These are phyloP conservation scores for Cyberlindnera japonica DNA, from an alignment of 805 yeast species.

Conservation along the genomic window DNA sequence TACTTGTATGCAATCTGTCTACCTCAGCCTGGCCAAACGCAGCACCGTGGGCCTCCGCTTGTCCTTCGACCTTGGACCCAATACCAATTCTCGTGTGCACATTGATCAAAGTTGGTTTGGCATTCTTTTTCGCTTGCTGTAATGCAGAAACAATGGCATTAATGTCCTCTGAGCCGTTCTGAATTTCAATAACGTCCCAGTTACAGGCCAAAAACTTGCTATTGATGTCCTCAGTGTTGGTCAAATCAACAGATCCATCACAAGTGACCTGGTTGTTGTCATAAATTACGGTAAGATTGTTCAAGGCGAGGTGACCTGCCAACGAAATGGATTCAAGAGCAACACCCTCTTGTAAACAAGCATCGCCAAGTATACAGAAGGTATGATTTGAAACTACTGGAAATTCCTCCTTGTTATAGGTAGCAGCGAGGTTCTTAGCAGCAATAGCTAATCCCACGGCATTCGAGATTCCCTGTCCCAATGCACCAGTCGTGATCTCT, in stretches of 20 bases:
- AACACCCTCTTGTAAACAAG: constrained; percentile 98
- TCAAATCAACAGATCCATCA: constrained; percentile 85
- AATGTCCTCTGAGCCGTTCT: constrained; percentile 77
- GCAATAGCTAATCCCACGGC: constrained; percentile 98
- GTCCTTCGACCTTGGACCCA: constrained; percentile 83
- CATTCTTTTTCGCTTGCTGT: constrained; percentile 72
- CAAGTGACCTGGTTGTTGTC: constrained; percentile 97
- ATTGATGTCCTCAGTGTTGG: constrained; percentile 91
- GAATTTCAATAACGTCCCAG: constrained; percentile 80
- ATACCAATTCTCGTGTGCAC: constrained; percentile 89
- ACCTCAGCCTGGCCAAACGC: constrained; percentile 94
- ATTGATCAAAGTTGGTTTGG: constrained; percentile 89
- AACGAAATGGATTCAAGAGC: constrained; percentile 90
- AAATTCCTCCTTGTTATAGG: constrained; percentile 84
- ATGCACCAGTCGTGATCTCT: constrained; percentile 97
- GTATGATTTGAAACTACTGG: constrained; percentile 71
- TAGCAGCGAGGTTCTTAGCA: constrained; percentile 86
- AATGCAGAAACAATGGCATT: constrained; percentile 70
- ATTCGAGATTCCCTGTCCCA: constrained; percentile 96
- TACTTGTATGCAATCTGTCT: constrained; percentile 74
- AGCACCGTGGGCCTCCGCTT: constrained; percentile 93
- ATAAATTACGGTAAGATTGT: constrained; percentile 90
- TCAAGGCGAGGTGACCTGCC: constrained; percentile 94
- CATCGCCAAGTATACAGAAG: constrained; percentile 88
- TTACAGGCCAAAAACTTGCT: constrained; percentile 88